Conservation (phyloP, 169 alveolate genomes). For the Perkinsus olseni region DNA sequence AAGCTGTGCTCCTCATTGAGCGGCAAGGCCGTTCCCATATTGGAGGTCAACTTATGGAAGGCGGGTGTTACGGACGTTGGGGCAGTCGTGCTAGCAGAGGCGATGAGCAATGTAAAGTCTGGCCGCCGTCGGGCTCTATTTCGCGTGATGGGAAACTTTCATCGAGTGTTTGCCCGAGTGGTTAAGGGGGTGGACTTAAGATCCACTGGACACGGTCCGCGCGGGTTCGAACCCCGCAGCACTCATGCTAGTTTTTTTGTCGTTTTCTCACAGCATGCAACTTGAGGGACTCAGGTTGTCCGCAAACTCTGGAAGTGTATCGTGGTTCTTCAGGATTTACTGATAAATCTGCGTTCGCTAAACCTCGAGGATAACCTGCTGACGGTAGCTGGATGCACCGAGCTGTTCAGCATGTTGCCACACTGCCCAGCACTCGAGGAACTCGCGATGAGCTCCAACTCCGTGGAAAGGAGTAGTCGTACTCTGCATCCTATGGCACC, state of each 20-base stretch:
- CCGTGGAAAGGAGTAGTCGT: not conserved
- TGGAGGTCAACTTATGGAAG: not conserved
- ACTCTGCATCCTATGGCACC: not conserved
- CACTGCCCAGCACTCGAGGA: not conserved
- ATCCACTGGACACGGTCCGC: not conserved
- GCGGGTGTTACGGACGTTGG: not conserved
- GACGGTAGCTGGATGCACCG: not conserved
- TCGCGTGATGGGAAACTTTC: not conserved
- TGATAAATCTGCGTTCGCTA: not conserved
- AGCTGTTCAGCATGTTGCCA: not conserved
- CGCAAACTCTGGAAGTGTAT: no score
- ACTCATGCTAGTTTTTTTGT: no score
- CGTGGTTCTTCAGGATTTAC: not conserved
- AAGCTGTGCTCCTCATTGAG: not conserved
- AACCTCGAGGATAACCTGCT: not conserved
- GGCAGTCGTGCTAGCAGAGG: not conserved
- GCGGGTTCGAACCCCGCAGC: not conserved
- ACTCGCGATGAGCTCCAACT: not conserved
- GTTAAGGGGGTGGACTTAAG: not conserved
- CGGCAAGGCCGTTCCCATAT: not conserved
- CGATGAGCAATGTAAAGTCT: not conserved
- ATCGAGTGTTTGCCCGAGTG: not conserved
- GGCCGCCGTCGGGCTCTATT: no score
- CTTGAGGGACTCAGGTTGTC: no score
- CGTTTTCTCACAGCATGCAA: no score